These are phyloP conservation scores for Chaetomium tenue DNA, from an alignment of 495 filamentous ascomycete genomes.

Conservation along the genomic window DNA sequence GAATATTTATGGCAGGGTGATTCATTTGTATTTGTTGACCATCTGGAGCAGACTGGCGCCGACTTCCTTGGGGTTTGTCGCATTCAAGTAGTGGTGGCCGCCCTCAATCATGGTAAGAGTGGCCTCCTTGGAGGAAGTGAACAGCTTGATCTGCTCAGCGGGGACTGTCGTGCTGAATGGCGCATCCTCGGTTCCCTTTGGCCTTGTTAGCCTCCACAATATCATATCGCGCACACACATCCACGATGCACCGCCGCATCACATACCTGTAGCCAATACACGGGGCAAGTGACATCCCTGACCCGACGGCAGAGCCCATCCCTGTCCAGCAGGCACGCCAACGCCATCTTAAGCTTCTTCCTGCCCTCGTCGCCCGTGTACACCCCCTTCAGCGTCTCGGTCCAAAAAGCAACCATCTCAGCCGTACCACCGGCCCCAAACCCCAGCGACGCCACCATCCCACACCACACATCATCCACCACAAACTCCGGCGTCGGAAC, in stretches of 20 bases:
- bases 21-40: constrained; percentile 33
- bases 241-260: neutral
- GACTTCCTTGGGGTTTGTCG: constrained; percentile 55
- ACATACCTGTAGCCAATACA: constrained; percentile 62
- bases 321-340: constrained; percentile 56
- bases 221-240: too few species aligned
- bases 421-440: constrained; percentile 50
- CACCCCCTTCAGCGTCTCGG: constrained; percentile 49
- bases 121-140: constrained; percentile 52
- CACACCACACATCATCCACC: constrained; percentile 53
- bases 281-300: constrained; percentile 57
- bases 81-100: constrained; percentile 59
- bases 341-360: constrained; percentile 54
- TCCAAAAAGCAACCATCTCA: constrained; percentile 52
- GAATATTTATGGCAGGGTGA: neutral
- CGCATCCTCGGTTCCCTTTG: constrained; percentile 55
- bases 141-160: constrained; percentile 57
- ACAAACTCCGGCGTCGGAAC: constrained; percentile 52
- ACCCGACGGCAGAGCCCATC: constrained; percentile 56
- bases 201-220: neutral
- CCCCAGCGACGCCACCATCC: constrained; percentile 55
- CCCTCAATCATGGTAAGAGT: constrained; percentile 50
- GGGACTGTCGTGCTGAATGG: constrained; percentile 51
- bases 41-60: constrained; percentile 53
- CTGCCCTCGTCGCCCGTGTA: constrained; percentile 61